Evolutionary conservation across 768 basidiomycete species (phyloP).

Genomic region (Kwoniella sp.): DNA sequence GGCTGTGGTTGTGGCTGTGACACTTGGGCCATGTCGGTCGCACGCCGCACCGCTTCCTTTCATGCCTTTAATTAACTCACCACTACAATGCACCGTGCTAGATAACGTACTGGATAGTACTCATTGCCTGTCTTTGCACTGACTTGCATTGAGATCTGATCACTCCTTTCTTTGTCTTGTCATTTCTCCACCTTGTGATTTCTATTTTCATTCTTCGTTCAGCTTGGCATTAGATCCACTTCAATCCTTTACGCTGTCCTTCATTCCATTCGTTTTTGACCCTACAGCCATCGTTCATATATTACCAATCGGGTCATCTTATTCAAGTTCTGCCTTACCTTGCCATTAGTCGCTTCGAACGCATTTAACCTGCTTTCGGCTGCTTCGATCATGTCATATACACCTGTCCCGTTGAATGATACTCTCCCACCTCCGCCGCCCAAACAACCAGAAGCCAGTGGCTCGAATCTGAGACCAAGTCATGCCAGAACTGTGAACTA

Average conservation of each 20-base stretch:
- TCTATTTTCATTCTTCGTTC: background rate
- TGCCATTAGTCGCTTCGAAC: background rate
- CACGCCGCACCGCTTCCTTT: slow-evolving; percentile 1
- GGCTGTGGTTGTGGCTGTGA: no score
- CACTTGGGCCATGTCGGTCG: no score
- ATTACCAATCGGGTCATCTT: no score
- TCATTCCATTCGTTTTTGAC: background rate
- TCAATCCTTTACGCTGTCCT: background rate
- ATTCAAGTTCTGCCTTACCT: background rate
- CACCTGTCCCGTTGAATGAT: slow-evolving; percentile 5
- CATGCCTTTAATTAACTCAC: no score
- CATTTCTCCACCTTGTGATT: background rate
- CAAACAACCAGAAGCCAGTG: slow-evolving; percentile 3
- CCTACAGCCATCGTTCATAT: background rate
- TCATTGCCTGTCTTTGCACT: no score
- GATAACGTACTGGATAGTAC: no score
- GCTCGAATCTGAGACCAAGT: background rate
- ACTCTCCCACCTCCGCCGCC: slow-evolving; percentile 4
- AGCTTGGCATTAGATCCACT: background rate
- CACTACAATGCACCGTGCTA: no score
- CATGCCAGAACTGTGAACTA: slow-evolving; percentile 12
- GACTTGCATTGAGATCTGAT: background rate
- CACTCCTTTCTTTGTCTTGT: background rate
- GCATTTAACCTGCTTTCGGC: background rate
- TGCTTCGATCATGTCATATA: slow-evolving; percentile 5